Percentiles rank a stretch among this genome's conserved stretches.
phyloP scores from a whole-genome alignment of 2,329 filamentous ascomycete genomes.

The Furcasterigmium sp. region DNA sequence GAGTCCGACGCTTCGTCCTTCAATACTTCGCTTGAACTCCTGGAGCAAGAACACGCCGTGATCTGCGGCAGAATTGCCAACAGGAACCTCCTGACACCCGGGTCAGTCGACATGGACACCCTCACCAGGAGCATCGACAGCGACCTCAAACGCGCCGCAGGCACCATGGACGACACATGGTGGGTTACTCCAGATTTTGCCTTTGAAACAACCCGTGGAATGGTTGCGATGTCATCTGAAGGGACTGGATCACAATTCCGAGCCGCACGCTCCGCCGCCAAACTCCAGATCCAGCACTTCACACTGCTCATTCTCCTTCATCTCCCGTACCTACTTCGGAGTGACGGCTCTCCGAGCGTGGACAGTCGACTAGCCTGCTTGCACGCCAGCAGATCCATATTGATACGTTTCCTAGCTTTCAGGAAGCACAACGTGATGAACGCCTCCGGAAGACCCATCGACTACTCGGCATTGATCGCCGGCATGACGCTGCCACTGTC shows the following conservation, averaged over 20 bases:
- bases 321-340: constrained; percentile 46
- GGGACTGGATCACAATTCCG: too few species aligned
- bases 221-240: too few species aligned
- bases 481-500: constrained; percentile 43
- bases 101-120: constrained; percentile 24
- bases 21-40: constrained; percentile 30
- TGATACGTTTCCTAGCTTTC: constrained; percentile 40
- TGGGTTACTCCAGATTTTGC: constrained; percentile 33
- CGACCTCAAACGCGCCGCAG: constrained; percentile 37
- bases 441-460: constrained; percentile 28
- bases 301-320: constrained; percentile 46
- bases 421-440: constrained; percentile 21
- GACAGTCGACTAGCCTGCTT: constrained; percentile 38
- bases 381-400: constrained; percentile 43
- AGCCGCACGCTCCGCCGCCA: constrained; percentile 7
- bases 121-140: constrained; percentile 36
- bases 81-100: constrained; percentile 26
- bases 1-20: constrained; percentile 17
- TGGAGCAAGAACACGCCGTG: constrained; percentile 38
- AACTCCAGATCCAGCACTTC: constrained; percentile 44
- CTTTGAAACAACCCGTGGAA: constrained; percentile 3
- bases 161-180: constrained; percentile 36
- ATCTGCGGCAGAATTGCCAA: constrained; percentile 39
- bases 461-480: constrained; percentile 46
- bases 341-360: constrained; percentile 32